Base-by-base conservation (phyloP, 106 monocot genomes). In the Cymbidium sinense region DNA sequence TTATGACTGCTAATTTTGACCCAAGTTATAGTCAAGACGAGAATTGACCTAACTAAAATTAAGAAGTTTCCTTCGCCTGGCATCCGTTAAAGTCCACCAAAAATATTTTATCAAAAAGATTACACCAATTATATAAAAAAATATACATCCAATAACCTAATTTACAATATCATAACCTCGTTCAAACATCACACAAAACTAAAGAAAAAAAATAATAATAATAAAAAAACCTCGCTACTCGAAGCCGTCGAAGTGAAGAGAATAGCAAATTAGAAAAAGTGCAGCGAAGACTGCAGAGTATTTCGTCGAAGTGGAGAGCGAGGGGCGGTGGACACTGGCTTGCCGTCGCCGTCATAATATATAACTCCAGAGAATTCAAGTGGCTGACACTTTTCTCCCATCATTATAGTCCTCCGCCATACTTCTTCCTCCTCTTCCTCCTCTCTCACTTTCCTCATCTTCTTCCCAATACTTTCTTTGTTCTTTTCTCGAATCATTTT, bases 331-430 rank as follows among this genome's bases (percentile, higher is more conserved):
- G 78, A 70, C 50, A 82, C 65, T 44, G 18, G 69, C 8, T 72
- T 43, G 36, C 82, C 79, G 30, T 82, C 29, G 25, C 39, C 17
- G 75, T 86, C 86, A 44, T 86, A 86, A 39, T 70, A 82, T 19
- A 82, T 86, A 9, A 79, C 86, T n/a, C 86, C 86, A 21, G 86
- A 82, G 76, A 86, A 86, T 51, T 86, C 70, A 43, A 82, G 54
- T 51, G 82, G 86, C 86, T 79, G 78, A 74, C 85, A 86, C 58
- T 76, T 78, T 67, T 82, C 82, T 37, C 85, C 85, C 85, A 86
- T 82, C 50, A 82, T 67, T 44, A 86, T 86, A 13, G 51, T 28
- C 36, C 75, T 77, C 58, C 82, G 34, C 85, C 82, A 82, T 39
- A 86, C 70, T 10, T 75, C 82, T 6, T 76, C 75, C 51, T 55